A percentile compares a stretch with the other conserved stretches of the same genome.
These are phyloP conservation scores for Decorospora gaudefroyi DNA, from an alignment of 2,329 filamentous ascomycete genomes.

Conservation along the genomic window DNA sequence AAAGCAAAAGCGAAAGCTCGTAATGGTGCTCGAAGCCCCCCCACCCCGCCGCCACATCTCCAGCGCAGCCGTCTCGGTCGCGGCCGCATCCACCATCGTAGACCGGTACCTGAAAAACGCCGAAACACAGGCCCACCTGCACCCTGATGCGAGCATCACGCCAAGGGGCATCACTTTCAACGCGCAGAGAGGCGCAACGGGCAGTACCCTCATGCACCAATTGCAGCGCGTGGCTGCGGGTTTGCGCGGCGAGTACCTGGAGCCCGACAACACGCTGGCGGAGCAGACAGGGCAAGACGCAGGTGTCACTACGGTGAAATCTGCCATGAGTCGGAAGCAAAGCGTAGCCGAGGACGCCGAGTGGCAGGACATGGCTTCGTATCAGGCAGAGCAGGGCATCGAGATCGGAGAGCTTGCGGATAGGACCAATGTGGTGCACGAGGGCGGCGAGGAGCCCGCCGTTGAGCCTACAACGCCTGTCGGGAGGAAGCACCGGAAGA, in stretches of 20 bases:
- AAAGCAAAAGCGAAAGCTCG: constrained; percentile 6
- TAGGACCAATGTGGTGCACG: constrained; percentile 37
- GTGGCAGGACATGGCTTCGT: constrained; percentile 53
- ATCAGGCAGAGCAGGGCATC: constrained; percentile 48
- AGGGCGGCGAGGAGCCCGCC: constrained; percentile 37
- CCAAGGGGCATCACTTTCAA: constrained; percentile 51
- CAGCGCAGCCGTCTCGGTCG: constrained; percentile 37
- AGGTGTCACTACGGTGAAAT: too few relatives aligned
- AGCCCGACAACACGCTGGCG: constrained; percentile 51
- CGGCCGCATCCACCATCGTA: constrained; percentile 44
- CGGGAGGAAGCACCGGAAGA: constrained; percentile 38
- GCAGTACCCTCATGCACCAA: constrained; percentile 58
- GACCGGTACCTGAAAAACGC: constrained; percentile 50
- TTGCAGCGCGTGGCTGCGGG: constrained; percentile 59
- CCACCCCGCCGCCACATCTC: constrained; percentile 47
- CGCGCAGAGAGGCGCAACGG: constrained; percentile 50
- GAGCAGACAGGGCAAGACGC: constrained; percentile 36
- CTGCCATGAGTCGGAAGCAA: too few relatives aligned
- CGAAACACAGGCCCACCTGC: constrained; percentile 51
- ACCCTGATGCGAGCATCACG: constrained; percentile 55
- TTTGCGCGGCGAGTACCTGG: constrained; percentile 57
- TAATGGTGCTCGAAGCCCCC: constrained; percentile 43
- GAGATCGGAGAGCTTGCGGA: constrained; percentile 51
- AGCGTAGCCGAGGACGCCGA: constrained; percentile 12
- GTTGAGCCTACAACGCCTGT: constrained; percentile 22